Conservation (phyloP, 257 asterid species). For the Buddleja alternifolia region DNA sequence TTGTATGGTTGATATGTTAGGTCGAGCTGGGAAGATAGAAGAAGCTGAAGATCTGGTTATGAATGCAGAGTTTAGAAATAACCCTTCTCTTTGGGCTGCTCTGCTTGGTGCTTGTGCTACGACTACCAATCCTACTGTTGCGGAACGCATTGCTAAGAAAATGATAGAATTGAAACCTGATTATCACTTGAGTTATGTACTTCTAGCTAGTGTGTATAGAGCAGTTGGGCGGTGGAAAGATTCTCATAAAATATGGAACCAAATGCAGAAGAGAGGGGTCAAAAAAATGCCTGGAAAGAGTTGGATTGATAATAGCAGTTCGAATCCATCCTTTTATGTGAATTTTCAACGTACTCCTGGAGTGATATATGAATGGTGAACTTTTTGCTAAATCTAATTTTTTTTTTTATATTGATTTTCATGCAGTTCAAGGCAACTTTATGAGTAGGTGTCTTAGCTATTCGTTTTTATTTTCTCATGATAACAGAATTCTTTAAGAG, state of each 20-base stretch:
- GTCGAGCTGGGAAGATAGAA: conserved; percentile 75
- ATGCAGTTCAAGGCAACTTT: neutral
- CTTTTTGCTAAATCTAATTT: neutral
- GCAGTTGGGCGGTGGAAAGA: conserved; percentile 82
- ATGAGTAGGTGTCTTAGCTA: neutral
- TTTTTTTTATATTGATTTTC: neutral
- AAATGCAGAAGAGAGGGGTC: conserved; percentile 63
- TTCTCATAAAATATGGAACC: conserved; percentile 60
- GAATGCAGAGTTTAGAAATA: conserved; percentile 41
- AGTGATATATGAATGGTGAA: conserved; percentile 16
- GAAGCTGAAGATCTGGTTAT: conserved; percentile 73
- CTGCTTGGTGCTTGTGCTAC: conserved; percentile 81
- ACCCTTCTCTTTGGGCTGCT: conserved; percentile 76
- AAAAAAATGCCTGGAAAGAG: conserved; percentile 78
- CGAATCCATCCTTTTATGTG: conserved; percentile 23
- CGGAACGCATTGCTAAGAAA: conserved; percentile 70
- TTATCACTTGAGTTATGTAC: conserved; percentile 80
- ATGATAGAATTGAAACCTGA: conserved; percentile 78
- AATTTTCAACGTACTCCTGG: conserved; percentile 14
- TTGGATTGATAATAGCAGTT: conserved; percentile 61
- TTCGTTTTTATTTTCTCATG: neutral
- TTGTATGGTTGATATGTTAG: conserved; percentile 87
- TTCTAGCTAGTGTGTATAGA: conserved; percentile 71
- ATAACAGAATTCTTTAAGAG: conserved; percentile 9
- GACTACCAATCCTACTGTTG: conserved; percentile 54